Conservation (phyloP, 179 eudicot genomes). For the Kewa caespitosa region DNA sequence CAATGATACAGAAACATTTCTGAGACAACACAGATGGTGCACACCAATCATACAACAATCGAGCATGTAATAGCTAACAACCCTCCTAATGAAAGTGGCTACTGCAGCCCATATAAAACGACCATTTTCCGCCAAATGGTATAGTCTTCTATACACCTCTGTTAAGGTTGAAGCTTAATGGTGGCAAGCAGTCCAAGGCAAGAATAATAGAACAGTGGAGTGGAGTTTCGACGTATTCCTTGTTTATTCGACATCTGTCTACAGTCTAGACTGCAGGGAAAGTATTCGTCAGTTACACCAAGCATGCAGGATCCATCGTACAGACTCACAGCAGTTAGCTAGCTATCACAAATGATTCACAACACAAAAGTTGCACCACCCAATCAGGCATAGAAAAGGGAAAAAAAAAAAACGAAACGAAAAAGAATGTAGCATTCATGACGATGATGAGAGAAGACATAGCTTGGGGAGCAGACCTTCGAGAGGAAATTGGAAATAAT, state of each 20-base stretch:
- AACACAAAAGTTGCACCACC: background rate
- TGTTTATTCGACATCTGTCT: no score
- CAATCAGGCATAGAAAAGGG: background rate
- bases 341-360: background rate
- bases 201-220: no score
- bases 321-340: conserved; percentile 6
- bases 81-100: background rate
- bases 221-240: no score
- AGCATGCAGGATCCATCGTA: conserved; percentile 2
- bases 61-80: background rate
- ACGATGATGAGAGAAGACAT: background rate
- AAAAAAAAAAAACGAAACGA: background rate
- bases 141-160: no score
- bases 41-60: background rate
- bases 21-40: background rate
- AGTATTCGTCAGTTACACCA: background rate
- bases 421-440: background rate
- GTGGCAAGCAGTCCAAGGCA: no score
- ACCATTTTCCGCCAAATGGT: no score
- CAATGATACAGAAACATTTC: conserved; percentile 1
- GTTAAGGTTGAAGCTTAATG: no score
- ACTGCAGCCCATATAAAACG: no score
- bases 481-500: conserved; percentile 82
- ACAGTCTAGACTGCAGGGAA: no score
- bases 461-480: conserved; percentile 49